Percentiles rank a stretch among this genome's conserved stretches.
phyloP scores from a whole-genome alignment of 2,329 filamentous ascomycete species.

The Graphilbum fragrans region DNA sequence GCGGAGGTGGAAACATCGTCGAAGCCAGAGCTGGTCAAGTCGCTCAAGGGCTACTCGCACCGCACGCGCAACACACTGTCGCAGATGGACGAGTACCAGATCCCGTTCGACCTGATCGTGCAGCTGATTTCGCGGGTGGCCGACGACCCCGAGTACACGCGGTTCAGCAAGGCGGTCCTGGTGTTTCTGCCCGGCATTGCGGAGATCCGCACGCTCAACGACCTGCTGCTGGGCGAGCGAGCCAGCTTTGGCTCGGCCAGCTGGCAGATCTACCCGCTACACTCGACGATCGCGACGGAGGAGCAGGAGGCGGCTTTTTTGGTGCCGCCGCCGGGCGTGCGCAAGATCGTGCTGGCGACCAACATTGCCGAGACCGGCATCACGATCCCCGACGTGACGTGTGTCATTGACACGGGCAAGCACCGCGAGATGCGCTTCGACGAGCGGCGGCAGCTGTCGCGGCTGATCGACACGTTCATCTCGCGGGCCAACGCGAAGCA shows the following conservation, averaged over 20 bases:
- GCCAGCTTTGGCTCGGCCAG: conserved; percentile 57
- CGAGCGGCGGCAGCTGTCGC: conserved; percentile 80
- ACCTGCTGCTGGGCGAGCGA: conserved; percentile 61
- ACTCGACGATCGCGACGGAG: conserved; percentile 90
- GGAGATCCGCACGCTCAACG: conserved; percentile 81
- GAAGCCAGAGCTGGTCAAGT: conserved; percentile 46
- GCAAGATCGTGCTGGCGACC: conserved; percentile 92
- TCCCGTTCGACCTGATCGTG: conserved; percentile 79
- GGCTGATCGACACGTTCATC: conserved; percentile 88
- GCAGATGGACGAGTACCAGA: conserved; percentile 79
- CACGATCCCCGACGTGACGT: conserved; percentile 95
- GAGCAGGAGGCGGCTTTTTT: conserved; percentile 92
- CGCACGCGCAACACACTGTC: conserved; percentile 64
- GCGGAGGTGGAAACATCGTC: conserved; percentile 31
- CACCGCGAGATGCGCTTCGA: conserved; percentile 97
- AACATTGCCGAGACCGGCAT: conserved; percentile 99
- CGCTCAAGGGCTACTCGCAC: conserved; percentile 60
- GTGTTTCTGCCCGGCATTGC: conserved; percentile 91
- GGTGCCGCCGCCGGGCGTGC: conserved; percentile 64
- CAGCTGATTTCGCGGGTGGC: conserved; percentile 69
- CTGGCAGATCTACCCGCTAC: conserved; percentile 82
- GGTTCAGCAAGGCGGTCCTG: conserved; percentile 83
- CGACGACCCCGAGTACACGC: conserved; percentile 48
- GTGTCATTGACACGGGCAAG: conserved; percentile 91
- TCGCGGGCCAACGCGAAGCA: conserved; percentile 94